Conservation (phyloP, 2,329 filamentous ascomycete genomes). For the Elsinoe australis region DNA sequence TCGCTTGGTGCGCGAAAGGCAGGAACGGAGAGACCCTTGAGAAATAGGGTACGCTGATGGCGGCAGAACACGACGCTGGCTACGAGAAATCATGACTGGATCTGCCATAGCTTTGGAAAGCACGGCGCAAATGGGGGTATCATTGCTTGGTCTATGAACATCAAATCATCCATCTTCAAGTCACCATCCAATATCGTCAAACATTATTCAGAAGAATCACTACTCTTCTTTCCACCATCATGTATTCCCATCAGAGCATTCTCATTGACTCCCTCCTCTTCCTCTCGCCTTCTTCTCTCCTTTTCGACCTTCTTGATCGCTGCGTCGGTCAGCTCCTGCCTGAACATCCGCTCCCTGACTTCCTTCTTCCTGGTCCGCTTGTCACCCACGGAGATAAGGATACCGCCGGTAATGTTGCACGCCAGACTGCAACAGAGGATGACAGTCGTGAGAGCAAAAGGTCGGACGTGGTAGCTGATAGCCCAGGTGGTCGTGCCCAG, state of each 20-base stretch:
- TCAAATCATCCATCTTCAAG: too few relatives aligned
- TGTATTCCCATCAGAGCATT: not conserved
- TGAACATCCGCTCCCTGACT: constrained; percentile 65
- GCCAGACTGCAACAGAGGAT: constrained; percentile 74
- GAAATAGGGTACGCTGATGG: too few relatives aligned
- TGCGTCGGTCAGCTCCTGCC: constrained; percentile 65
- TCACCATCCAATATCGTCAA: too few relatives aligned
- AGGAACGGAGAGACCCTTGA: too few relatives aligned
- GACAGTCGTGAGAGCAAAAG: constrained; percentile 66
- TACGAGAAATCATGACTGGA: too few relatives aligned
- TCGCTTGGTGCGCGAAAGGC: too few relatives aligned
- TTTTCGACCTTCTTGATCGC: constrained; percentile 53
- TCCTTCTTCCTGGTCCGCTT: constrained; percentile 76
- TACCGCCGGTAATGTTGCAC: constrained; percentile 67
- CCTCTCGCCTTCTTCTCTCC: constrained; percentile 19
- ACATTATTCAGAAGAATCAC: too few relatives aligned
- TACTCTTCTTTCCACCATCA: too few relatives aligned
- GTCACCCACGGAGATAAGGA: constrained; percentile 71
- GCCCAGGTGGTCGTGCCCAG: constrained; percentile 73
- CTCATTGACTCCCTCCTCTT: not conserved
- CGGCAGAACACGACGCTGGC: too few relatives aligned
- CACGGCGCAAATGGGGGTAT: too few relatives aligned
- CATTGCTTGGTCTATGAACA: too few relatives aligned
- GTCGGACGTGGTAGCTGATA: constrained; percentile 62
- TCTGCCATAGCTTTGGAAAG: too few relatives aligned